Evolutionary conservation across 2,329 filamentous ascomycete genomes (phyloP).

Genomic region (Fusarium transvaalense): DNA sequence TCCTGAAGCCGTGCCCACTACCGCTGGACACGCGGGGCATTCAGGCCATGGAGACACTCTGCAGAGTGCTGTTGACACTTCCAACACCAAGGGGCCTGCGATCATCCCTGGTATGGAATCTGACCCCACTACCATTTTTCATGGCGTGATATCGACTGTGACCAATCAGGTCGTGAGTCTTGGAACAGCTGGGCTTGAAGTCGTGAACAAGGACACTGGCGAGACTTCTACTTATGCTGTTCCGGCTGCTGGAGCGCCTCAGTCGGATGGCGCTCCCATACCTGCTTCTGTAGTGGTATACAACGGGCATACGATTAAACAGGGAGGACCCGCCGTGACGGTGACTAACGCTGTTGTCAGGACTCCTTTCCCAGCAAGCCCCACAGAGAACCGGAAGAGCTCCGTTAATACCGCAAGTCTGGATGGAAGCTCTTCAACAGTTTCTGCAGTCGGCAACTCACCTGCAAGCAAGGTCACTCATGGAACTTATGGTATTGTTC

Average conservation of each 20-base stretch:
- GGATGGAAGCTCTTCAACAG: not conserved
- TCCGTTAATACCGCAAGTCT: not conserved
- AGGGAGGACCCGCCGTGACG: not conserved
- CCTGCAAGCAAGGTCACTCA: not conserved
- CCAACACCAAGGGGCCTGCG: not conserved
- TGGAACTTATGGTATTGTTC: not conserved
- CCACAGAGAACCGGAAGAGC: not conserved
- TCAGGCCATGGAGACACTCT: not conserved
- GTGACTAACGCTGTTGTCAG: not conserved
- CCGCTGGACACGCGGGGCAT: not conserved
- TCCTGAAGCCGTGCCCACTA: not conserved
- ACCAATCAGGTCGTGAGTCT: not conserved
- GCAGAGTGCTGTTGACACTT: not conserved
- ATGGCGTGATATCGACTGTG: not conserved
- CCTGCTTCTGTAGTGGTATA: not conserved
- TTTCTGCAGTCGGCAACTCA: not conserved
- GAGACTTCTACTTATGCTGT: slow-evolving; percentile 2
- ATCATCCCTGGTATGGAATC: not conserved
- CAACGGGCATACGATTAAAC: not conserved
- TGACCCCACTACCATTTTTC: not conserved
- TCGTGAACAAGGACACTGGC: not conserved
- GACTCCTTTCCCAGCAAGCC: not conserved
- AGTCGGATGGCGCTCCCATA: not conserved
- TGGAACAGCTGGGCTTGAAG: slow-evolving; percentile 1
- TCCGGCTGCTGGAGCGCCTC: not conserved